phyloP scores from a whole-genome alignment of 192 early-diverging fungal genomes.

The Entomortierella beljakovae region DNA sequence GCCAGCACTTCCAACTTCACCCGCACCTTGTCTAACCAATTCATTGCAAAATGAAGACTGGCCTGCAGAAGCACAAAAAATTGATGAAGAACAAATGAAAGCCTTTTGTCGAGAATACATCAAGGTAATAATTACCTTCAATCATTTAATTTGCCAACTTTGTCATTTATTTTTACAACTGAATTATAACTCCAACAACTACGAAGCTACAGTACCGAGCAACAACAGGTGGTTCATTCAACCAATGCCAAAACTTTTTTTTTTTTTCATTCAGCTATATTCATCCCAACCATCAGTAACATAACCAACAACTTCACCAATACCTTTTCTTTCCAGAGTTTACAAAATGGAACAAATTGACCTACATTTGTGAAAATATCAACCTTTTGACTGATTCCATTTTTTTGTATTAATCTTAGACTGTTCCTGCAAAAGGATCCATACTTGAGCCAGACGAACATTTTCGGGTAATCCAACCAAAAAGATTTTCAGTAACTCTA shows the following conservation, averaged over 20 bases:
- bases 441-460: constrained; percentile 47
- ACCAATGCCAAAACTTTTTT: too few relatives aligned
- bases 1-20: constrained; percentile 26
- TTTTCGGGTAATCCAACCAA: constrained; percentile 40
- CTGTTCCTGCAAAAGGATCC: constrained; percentile 42
- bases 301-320: too few relatives aligned
- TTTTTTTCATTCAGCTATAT: too few relatives aligned
- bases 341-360: not conserved
- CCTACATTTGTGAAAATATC: not conserved
- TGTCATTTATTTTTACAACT: not conserved
- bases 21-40: constrained; percentile 35
- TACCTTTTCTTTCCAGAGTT: not conserved
- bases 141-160: not conserved
- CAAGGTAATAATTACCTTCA: constrained; percentile 26
- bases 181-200: too few relatives aligned
- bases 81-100: constrained; percentile 47
- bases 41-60: constrained; percentile 47
- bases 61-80: constrained; percentile 46
- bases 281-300: too few relatives aligned
- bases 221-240: too few relatives aligned
- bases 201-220: too few relatives aligned
- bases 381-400: not conserved
- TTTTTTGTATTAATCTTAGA: constrained; percentile 27
- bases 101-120: constrained; percentile 48
- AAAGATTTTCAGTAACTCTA: not conserved